phyloP scores from a whole-genome alignment of 1,284 basidiomycete genomes.

The Boletus semigastroideus region DNA sequence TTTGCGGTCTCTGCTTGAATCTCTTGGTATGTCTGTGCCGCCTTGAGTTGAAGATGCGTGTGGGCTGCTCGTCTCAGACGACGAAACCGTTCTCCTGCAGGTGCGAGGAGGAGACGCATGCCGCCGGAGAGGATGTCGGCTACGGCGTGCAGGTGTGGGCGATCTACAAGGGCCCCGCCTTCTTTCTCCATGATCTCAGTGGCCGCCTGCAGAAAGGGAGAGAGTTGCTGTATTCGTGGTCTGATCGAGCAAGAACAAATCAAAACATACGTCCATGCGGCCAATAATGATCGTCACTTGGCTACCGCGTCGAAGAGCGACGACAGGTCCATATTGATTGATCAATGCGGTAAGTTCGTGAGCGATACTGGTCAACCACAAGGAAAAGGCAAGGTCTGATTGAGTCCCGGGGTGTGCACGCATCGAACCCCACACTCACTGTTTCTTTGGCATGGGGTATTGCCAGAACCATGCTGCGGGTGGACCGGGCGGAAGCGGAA shows the following conservation, averaged over 20 bases:
- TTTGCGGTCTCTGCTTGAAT: constrained; percentile 36
- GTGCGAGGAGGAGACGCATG: constrained; percentile 21
- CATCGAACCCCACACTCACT: neutral
- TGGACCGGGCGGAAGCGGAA: constrained; percentile 9
- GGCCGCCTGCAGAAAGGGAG: constrained; percentile 9
- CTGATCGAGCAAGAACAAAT: neutral
- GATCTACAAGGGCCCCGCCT: constrained; percentile 28
- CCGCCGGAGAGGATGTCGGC: constrained; percentile 28
- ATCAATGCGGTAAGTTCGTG: constrained; percentile 17
- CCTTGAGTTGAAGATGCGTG: constrained; percentile 37
- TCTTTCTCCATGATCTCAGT: constrained; percentile 36
- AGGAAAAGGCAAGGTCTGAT: neutral
- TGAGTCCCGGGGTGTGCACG: neutral
- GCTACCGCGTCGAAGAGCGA: constrained; percentile 27
- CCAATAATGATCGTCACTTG: constrained; percentile 29
- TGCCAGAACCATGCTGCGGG: constrained; percentile 14
- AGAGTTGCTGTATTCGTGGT: neutral
- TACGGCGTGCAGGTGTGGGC: constrained; percentile 28
- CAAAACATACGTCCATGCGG: constrained; percentile 27
- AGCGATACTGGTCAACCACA: neutral
- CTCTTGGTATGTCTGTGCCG: constrained; percentile 33
- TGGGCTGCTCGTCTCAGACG: constrained; percentile 33
- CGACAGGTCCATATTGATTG: constrained; percentile 33
- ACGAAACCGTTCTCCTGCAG: constrained; percentile 25
- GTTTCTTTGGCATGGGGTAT: constrained; percentile 4